phyloP scores from a whole-genome alignment of 1,284 basidiomycete species.

The Xerocomus amazonicus region DNA sequence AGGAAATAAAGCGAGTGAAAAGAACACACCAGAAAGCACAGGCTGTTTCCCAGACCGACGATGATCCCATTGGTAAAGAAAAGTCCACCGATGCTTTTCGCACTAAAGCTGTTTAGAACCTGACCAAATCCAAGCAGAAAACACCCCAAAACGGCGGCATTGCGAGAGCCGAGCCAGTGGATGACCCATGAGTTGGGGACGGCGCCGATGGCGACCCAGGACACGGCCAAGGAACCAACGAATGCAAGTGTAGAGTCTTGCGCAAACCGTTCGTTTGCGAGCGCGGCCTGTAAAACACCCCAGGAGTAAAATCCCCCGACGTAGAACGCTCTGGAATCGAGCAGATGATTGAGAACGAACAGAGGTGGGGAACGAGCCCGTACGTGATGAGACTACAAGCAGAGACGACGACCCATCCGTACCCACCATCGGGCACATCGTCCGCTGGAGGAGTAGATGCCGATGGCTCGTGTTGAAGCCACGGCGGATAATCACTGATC shows the following conservation, averaged over 20 bases:
- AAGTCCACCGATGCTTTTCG: constrained; percentile 22
- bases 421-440: constrained; percentile 23
- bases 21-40: constrained; percentile 24
- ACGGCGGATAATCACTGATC: constrained; percentile 4
- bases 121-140: constrained; percentile 26
- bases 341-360: not conserved
- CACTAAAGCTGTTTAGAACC: constrained; percentile 30
- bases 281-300: constrained; percentile 30
- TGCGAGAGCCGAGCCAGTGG: constrained; percentile 25
- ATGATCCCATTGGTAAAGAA: constrained; percentile 32
- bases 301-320: constrained; percentile 30
- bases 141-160: constrained; percentile 25
- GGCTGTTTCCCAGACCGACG: constrained; percentile 13
- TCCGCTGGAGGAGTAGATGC: constrained; percentile 12
- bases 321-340: constrained; percentile 20
- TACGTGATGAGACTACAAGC: constrained; percentile 25
- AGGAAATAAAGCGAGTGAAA: not conserved
- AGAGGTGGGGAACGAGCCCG: not conserved
- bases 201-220: constrained; percentile 30
- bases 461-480: constrained; percentile 8
- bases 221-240: constrained; percentile 32
- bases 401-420: constrained; percentile 21
- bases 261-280: constrained; percentile 23
- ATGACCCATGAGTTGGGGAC: constrained; percentile 29
- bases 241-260: constrained; percentile 30